A percentile compares a stretch with the other conserved stretches of the same genome.
These are phyloP conservation scores for Colletotrichum cordylinicola DNA, from an alignment of 2,329 filamentous ascomycete species.

Conservation along the genomic window DNA sequence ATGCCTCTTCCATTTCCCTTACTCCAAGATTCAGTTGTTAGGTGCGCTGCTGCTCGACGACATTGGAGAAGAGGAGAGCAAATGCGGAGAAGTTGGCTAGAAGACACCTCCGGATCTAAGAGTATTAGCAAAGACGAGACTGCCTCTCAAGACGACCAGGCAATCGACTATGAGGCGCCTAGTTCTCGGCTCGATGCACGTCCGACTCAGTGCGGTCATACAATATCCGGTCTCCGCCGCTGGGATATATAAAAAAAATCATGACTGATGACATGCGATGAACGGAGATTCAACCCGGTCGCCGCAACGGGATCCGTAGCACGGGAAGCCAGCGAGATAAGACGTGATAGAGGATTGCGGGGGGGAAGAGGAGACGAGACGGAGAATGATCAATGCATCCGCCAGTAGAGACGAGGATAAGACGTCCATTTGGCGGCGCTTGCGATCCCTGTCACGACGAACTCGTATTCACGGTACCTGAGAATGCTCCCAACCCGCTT, in stretches of 20 bases:
- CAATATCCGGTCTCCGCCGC: not conserved
- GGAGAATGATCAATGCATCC: conserved; percentile 15
- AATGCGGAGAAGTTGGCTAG: conserved; percentile 3
- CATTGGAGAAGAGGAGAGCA: conserved; percentile 6
- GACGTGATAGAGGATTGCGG: conserved; percentile 23
- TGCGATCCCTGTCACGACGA: conserved; percentile 12
- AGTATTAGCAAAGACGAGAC: not conserved
- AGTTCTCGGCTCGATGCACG: not conserved
- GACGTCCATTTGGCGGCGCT: conserved; percentile 9
- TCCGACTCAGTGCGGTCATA: not conserved
- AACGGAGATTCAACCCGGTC: not conserved
- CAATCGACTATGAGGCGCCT: not conserved
- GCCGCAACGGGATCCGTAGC: conserved; percentile 3
- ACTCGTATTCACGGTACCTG: conserved; percentile 18
- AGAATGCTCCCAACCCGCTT: not conserved
- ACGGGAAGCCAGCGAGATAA: conserved; percentile 22
- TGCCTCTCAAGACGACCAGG: not conserved
- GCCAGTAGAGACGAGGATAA: conserved; percentile 12
- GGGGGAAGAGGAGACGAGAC: conserved; percentile 14
- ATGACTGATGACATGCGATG: conserved; percentile 15
- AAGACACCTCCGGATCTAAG: not conserved
- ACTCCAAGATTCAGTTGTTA: not conserved
- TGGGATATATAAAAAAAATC: not conserved
- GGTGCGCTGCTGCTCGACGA: not conserved
- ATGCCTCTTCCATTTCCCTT: not conserved